Base-by-base conservation (phyloP, 768 basidiomycete genomes). In the Leucocoprinus leucothites region DNA sequence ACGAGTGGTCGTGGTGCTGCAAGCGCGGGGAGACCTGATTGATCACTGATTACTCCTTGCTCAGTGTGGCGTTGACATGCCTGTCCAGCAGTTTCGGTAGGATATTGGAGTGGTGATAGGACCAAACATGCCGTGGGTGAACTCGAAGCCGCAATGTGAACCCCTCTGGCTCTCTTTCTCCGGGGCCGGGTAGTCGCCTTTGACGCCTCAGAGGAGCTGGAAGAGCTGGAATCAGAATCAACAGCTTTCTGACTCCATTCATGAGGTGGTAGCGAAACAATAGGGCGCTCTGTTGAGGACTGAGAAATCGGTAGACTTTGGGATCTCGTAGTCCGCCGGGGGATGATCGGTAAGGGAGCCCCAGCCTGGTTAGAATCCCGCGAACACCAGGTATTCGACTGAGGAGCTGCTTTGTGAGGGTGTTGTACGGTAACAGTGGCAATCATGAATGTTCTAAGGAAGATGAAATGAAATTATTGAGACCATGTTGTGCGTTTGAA, bases 301-400 rank as follows among this genome's bases (percentile, higher is more conserved):
- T 61, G 62, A 16, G 63, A 66, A 7, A 57, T 43, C 53, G 56
- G 53, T 50, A 60, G 58, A 56, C 40, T 56, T 53, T 51, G 64
- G 57, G 68, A 45, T 60, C 67, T 68, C 61, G 72, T 64, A 34
- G 64, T 66, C 46, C 85, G 73, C 51, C 85, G 79, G 35, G 88
- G 84, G 50, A 88, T 75, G 48, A 79, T 72, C 14, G 86, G 86
- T n/a, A 87, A 78, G 52, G 86, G 79, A 7, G 72, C 71, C 2
- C 81, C 77, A 28, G 87, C 83, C 26, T 74, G 68, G 67, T 85
- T 88, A 40, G 81, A 70, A 56, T 71, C 65, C 45, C 70, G 71
- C 45, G 73, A 62, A 57, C 69, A 62, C 28, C 64, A 62, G 52
- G 66, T 64, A 57, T 73, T 65, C 58, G 68, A 67, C 8, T 65